Evolutionary conservation across 768 basidiomycete species (phyloP).

Genomic region (Suillus clintonianus): DNA sequence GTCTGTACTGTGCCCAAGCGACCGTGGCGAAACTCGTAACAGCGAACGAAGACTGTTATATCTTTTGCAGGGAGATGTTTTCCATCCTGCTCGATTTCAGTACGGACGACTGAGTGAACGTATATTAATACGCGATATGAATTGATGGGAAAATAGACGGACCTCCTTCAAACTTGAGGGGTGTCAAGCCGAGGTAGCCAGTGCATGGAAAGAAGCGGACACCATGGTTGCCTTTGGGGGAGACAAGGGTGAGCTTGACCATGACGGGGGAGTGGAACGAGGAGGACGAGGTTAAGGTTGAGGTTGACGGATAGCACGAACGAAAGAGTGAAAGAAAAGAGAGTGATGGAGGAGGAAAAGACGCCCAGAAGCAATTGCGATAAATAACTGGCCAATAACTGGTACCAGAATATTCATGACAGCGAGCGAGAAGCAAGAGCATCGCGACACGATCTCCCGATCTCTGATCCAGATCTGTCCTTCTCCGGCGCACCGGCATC

Average conservation of each 20-base stretch:
- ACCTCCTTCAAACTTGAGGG: slow-evolving; percentile 78
- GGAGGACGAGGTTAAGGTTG: slow-evolving; percentile 1
- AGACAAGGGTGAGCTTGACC: slow-evolving; percentile 71
- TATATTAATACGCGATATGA: slow-evolving; percentile 8
- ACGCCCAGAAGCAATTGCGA: slow-evolving; percentile 27
- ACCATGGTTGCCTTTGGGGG: slow-evolving; percentile 69
- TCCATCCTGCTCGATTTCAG: slow-evolving; percentile 67
- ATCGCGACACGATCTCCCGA: slow-evolving; percentile 18
- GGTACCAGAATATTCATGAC: slow-evolving; percentile 33
- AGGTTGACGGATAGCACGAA: background rate
- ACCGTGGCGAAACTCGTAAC: slow-evolving; percentile 76
- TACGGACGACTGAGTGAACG: slow-evolving; percentile 58
- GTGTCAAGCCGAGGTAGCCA: slow-evolving; percentile 82
- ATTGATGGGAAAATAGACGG: slow-evolving; percentile 27
- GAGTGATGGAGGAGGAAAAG: slow-evolving; percentile 25
- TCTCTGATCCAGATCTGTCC: slow-evolving; percentile 3
- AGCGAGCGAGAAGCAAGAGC: slow-evolving; percentile 22
- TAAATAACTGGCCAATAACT: slow-evolving; percentile 33
- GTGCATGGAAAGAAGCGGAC: slow-evolving; percentile 71
- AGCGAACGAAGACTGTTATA: slow-evolving; percentile 74
- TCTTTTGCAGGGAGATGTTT: slow-evolving; percentile 68
- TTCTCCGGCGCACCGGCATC: background rate
- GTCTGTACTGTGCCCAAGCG: slow-evolving; percentile 58
- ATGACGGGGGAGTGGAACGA: slow-evolving; percentile 38
- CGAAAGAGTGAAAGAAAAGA: slow-evolving; percentile 19